Evolutionary conservation across 2,329 filamentous ascomycete genomes (phyloP), one percentile per base, ranked within the genome.

Genomic region (Trichoderma endophyticum): DNA sequence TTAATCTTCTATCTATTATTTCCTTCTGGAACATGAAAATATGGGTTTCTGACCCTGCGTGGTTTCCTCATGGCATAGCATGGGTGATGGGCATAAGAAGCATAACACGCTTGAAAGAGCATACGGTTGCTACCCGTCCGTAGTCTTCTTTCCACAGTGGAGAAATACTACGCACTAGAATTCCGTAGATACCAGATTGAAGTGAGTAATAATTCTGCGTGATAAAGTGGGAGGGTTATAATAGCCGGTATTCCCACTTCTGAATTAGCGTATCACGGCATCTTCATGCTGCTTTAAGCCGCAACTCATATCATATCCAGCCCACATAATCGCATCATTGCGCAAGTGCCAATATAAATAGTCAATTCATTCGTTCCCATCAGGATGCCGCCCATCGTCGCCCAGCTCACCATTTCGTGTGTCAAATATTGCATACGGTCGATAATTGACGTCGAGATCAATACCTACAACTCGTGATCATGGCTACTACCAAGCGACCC

Each of bases 401-500:
- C 43, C n/a, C n/a, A 21, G 43, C 9, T 51, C n/a, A 51, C 39
- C 7, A 48, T 9, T 48, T 18, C 43, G n/a, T 51, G 18, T 51
- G n/a, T 51, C n/a, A 21, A 51, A 21, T 21, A 12, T 21, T 21
- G 9, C 9, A 51, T 51, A 51, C 43, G 9, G n/a, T 21, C 43
- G n/a, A 21, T 21, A 21, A 51, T 51, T 51, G n/a, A 51, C 9
- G 9, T 21, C n/a, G 43, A 21, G n/a, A 21, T 51, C 11, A 28
- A 57, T 30, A 30, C 6, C 9, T 30, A n/a, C 54, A 57, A 12
- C 39, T 5, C 9, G 7, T 3, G 14, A 28, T 6, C 6, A 69
- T 60, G 54, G 26, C 9, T n/a, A 3, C 54, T 3, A 48, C 15
- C 6, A 69, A 69, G 48, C 84, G 76, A 18, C 79, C 79, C 15